phyloP scores from a whole-genome alignment of 768 basidiomycete genomes.

The Lactarius evosmus region DNA sequence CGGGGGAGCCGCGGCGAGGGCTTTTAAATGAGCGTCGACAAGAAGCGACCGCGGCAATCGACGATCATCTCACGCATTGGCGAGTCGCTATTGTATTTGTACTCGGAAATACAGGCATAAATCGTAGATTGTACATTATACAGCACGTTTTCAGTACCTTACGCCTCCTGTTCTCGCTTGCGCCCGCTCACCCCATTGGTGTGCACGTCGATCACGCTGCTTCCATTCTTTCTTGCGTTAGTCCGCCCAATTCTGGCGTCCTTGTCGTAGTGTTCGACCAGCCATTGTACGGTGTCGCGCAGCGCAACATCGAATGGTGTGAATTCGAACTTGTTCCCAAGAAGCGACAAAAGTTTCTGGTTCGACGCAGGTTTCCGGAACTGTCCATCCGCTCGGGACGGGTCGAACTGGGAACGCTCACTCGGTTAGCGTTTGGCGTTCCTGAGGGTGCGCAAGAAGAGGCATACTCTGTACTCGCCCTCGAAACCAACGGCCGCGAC shows the following conservation, averaged over 20 bases:
- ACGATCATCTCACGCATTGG: background rate
- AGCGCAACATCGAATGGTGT: constrained; percentile 88
- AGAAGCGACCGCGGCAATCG: background rate
- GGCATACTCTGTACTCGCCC: constrained; percentile 66
- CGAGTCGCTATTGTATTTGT: background rate
- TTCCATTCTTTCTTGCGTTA: constrained; percentile 13
- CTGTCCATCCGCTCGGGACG: constrained; percentile 83
- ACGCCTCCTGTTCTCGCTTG: background rate
- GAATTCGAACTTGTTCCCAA: constrained; percentile 75
- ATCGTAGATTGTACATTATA: background rate
- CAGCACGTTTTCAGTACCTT: background rate
- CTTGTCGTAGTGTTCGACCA: constrained; percentile 72
- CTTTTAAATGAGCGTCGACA: background rate
- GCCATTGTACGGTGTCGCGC: constrained; percentile 79
- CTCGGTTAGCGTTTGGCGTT: constrained; percentile 1
- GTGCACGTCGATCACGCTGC: background rate
- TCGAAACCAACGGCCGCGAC: constrained; percentile 78
- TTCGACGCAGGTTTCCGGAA: constrained; percentile 97
- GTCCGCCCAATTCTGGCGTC: constrained; percentile 55
- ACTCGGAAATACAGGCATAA: background rate
- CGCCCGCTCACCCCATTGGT: background rate
- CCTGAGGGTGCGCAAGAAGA: background rate
- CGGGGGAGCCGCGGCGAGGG: background rate
- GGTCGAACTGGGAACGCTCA: constrained; percentile 63
- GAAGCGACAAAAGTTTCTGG: constrained; percentile 71